Evolutionary conservation across 2,329 filamentous ascomycete genomes (phyloP).

Genomic region (Fusarium sp.): DNA sequence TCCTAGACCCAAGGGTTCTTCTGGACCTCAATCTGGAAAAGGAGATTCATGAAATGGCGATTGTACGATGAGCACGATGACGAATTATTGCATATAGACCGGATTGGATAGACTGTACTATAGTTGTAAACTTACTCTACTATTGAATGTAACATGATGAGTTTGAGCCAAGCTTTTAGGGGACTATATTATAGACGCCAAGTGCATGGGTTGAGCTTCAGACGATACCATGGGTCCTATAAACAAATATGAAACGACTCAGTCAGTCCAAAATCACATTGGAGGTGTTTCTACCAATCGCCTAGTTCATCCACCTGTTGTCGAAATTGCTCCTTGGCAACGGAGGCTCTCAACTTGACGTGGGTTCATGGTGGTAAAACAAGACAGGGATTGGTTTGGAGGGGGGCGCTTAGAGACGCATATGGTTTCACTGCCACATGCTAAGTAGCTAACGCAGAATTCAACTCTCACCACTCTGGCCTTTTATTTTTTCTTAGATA

Average conservation of each 20-base stretch:
- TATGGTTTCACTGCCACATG: constrained; percentile 44
- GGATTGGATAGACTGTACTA: constrained; percentile 30
- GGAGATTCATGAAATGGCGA: constrained; percentile 16
- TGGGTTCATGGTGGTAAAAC: constrained; percentile 33
- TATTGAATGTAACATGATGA: constrained; percentile 28
- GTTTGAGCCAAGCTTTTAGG: constrained; percentile 2
- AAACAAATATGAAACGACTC: background rate
- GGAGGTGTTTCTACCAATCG: constrained; percentile 6
- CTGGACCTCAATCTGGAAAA: constrained; percentile 2
- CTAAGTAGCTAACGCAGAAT: constrained; percentile 13
- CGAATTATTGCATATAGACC: constrained; percentile 29
- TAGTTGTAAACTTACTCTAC: constrained; percentile 37
- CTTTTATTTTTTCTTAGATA: constrained; percentile 19
- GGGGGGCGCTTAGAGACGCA: constrained; percentile 42
- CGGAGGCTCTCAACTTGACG: constrained; percentile 20
- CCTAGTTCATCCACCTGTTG: constrained; percentile 6
- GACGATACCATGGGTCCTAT: background rate
- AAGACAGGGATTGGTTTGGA: constrained; percentile 31
- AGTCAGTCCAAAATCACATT: background rate
- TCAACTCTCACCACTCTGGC: constrained; percentile 33
- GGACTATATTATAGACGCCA: background rate
- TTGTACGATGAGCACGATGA: constrained; percentile 26
- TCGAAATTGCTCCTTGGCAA: constrained; percentile 19
- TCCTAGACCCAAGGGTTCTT: background rate
- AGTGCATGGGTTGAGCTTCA: background rate